Percentiles rank a stretch among this genome's conserved stretches.
These are phyloP conservation scores for Austroboletus novae-zelandiae DNA, from an alignment of 1,284 basidiomycete genomes.

Conservation along the genomic window DNA sequence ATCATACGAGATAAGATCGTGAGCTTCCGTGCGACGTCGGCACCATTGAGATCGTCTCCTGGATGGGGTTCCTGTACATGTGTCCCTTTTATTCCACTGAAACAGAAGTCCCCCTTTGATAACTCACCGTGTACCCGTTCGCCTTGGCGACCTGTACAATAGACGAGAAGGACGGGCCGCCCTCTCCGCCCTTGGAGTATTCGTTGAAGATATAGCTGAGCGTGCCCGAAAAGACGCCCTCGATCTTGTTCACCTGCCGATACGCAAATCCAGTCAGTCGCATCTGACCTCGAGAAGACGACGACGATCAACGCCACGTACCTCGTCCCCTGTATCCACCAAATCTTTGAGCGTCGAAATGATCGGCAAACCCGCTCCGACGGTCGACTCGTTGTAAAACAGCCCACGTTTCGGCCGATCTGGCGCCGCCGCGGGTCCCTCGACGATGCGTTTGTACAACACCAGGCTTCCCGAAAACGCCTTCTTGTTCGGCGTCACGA, in stretches of 20 bases:
- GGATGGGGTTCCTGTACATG: constrained; percentile 87
- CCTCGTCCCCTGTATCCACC: constrained; percentile 89
- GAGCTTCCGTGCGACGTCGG: constrained; percentile 96
- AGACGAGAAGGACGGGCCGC: constrained; percentile 77
- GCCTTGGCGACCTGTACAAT: constrained; percentile 88
- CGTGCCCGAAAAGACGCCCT: constrained; percentile 91
- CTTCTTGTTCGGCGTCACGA: constrained; percentile 99
- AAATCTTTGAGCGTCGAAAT: constrained; percentile 91
- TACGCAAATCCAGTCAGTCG: constrained; percentile 1
- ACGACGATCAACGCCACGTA: constrained; percentile 29
- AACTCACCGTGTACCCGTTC: constrained; percentile 85
- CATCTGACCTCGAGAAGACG: not conserved
- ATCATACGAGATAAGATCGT: constrained; percentile 90
- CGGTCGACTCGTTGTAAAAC: constrained; percentile 90
- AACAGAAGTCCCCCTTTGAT: not conserved
- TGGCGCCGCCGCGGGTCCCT: constrained; percentile 1
- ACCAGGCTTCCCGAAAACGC: constrained; percentile 79
- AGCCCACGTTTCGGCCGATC: constrained; percentile 51
- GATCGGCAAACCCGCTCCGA: constrained; percentile 94
- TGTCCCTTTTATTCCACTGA: constrained; percentile 1
- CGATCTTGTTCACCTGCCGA: constrained; percentile 68
- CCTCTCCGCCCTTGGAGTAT: constrained; percentile 68
- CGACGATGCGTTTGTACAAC: constrained; percentile 73
- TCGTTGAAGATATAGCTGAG: constrained; percentile 99
- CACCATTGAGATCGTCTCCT: constrained; percentile 93